phyloP scores from a whole-genome alignment of 768 basidiomycete species.

The Hydnomerulius pinastri region DNA sequence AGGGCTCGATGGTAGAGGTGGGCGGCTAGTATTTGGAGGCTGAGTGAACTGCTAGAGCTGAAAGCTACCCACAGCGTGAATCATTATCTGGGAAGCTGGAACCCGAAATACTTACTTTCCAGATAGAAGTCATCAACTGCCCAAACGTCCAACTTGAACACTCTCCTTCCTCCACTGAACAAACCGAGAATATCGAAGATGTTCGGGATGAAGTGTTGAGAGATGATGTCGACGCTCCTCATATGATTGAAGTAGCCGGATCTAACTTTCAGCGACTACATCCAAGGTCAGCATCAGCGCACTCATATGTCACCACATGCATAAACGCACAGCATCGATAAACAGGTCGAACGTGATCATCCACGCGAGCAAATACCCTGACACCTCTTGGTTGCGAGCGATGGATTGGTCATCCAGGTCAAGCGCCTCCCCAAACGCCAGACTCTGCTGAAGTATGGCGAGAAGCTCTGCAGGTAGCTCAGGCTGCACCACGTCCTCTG shows the following conservation, averaged over 20 bases:
- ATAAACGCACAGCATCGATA: constrained; percentile 67
- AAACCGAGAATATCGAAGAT: constrained; percentile 69
- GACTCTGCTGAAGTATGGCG: constrained; percentile 52
- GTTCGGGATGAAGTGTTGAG: constrained; percentile 65
- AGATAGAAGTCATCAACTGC: constrained; percentile 81
- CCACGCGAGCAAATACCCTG: constrained; percentile 82
- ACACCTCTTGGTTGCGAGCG: constrained; percentile 39
- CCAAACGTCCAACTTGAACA: constrained; percentile 86
- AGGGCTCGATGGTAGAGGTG: constrained; percentile 90
- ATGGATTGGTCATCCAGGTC: constrained; percentile 43
- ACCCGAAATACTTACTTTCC: constrained; percentile 50
- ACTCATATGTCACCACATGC: too few relatives aligned
- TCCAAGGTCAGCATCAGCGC: constrained; percentile 1
- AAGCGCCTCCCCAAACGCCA: constrained; percentile 41
- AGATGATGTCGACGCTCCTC: constrained; percentile 66
- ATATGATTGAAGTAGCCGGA: constrained; percentile 86
- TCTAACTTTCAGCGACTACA: constrained; percentile 84
- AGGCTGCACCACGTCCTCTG: constrained; percentile 52
- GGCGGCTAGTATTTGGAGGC: constrained; percentile 71
- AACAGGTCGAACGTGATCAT: constrained; percentile 89
- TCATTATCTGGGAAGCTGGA: neutral
- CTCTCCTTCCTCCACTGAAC: constrained; percentile 61
- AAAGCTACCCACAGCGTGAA: constrained; percentile 45
- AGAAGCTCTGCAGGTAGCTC: constrained; percentile 71
- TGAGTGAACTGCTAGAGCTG: constrained; percentile 50